phyloP scores from a whole-genome alignment of 176 grass and related monocot species.

The Paspalum vaginatum region DNA sequence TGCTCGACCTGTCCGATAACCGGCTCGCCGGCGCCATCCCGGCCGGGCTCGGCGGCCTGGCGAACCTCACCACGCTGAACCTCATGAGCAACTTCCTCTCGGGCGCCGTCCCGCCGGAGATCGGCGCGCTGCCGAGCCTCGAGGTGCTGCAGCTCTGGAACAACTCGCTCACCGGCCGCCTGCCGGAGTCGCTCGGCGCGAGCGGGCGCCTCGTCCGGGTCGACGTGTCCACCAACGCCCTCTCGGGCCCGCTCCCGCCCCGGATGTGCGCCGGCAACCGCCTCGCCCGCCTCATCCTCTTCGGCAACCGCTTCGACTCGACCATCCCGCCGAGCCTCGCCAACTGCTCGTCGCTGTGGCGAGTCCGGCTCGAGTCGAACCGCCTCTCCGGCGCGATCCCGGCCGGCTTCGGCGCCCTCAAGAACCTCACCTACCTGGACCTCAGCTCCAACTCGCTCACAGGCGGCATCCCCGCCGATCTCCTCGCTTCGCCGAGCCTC shows the following conservation, averaged over 20 bases:
- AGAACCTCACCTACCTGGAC: constrained; percentile 88
- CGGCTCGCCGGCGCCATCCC: constrained; percentile 64
- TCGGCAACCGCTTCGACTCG: constrained; percentile 77
- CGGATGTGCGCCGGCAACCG: constrained; percentile 58
- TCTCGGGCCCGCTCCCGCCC: constrained; percentile 67
- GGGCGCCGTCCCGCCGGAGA: constrained; percentile 54
- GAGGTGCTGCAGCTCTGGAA: constrained; percentile 89
- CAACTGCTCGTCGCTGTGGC: constrained; percentile 78
- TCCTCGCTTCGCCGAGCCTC: constrained; percentile 53
- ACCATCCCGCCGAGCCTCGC: constrained; percentile 62
- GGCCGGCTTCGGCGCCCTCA: constrained; percentile 58
- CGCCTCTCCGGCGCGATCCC: constrained; percentile 65
- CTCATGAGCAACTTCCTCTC: constrained; percentile 84
- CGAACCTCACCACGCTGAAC: constrained; percentile 67
- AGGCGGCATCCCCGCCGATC: constrained; percentile 58
- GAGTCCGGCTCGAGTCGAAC: constrained; percentile 72
- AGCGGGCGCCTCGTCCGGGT: constrained; percentile 57
- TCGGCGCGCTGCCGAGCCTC: constrained; percentile 65
- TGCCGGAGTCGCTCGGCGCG: constrained; percentile 60
- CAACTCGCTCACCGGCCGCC: constrained; percentile 74
- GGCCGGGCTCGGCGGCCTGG: constrained; percentile 28
- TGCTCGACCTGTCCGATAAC: constrained; percentile 86
- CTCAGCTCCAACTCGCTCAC: constrained; percentile 69
- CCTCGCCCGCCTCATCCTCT: constrained; percentile 83
- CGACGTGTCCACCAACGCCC: constrained; percentile 80